A percentile compares a stretch with the other conserved stretches of the same genome.
Evolutionary conservation across 345 rosid genomes (phyloP).

Genomic region (Salix arbutifolia): DNA sequence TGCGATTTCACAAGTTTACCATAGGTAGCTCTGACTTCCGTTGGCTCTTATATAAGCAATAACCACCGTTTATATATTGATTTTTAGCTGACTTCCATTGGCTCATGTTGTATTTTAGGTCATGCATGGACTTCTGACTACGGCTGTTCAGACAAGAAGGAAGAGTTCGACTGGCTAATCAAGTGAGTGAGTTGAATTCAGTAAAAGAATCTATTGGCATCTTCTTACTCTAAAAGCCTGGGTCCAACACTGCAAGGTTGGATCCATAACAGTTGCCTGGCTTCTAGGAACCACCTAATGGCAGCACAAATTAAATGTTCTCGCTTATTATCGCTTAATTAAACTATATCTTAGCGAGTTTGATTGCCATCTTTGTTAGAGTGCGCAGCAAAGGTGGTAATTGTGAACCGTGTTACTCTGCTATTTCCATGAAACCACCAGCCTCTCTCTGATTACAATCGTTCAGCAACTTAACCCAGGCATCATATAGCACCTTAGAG

Average conservation of each 20-base stretch:
- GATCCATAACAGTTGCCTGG: not conserved
- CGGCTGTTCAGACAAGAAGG: conserved; percentile 84
- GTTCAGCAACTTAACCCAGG: not conserved
- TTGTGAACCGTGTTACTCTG: not conserved
- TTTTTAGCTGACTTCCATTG: not conserved
- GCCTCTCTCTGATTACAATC: not conserved
- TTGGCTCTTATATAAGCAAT: not conserved
- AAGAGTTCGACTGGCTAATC: conserved; percentile 86
- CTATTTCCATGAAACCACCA: not conserved
- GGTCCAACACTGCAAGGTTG: not conserved
- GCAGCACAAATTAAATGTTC: not conserved
- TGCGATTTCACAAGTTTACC: conserved; percentile 89
- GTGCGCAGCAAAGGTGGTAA: not conserved
- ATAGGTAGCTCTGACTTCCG: conserved; percentile 50
- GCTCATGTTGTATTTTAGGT: conserved; percentile 34
- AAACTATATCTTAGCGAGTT: not conserved
- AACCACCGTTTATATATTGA: conserved; percentile 1
- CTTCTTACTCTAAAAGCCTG: not conserved
- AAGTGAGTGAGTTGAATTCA: conserved; percentile 53
- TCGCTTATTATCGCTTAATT: not conserved
- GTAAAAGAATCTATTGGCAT: not conserved
- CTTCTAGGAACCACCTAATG: not conserved
- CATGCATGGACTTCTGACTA: conserved; percentile 95
- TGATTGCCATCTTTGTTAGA: not conserved
- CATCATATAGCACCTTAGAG: not conserved